Evolutionary conservation across 225 moss, liverwort and hornwort genomes (phyloP), one percentile per base, ranked within the genome.

Genomic region (Thuidium tamariscinum): DNA sequence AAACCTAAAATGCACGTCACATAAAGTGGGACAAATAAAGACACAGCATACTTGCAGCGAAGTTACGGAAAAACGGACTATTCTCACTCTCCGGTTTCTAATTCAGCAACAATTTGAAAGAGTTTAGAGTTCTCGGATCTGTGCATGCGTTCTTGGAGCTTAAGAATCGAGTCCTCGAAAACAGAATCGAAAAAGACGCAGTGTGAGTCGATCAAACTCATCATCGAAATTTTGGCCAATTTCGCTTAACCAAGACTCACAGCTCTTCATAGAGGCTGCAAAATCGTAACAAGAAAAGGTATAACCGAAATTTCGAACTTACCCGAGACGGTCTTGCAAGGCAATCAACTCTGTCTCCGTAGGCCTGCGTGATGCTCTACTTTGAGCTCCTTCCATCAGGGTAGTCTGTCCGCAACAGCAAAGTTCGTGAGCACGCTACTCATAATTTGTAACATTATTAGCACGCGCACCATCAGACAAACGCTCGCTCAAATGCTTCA

Each of bases 321-420:
- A 93, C 91, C 88, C 88, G 22, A 93, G 86, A 49, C 80, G 88
- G 46, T 80, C 79, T 91, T 93, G 86, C 82, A 93, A 84, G 55
- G 18, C 62, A 51, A 20, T 77, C 83, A 93, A 61, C 70, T 91
- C 91, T 48, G 68, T 23, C 57, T 91, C 86, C 60, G 91, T 88
- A 11, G 92, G 92, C 74, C 79, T 84, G 72, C 30, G 89, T 37
- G 88, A 86, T 56, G 76, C 79, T 86, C 42, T 56, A 17, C 9
- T 27, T 37, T 39, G 75, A 75, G 52, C 36, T 72, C 54, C 87
- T 71, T 83, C 84, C 83, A 87, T 80, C 77, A 72, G 26, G 54
- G 39, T 12, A 69, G 32, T 62, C 92, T 92, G 88, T 37, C 5
- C 80, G 16, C 25, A 82, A 49, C 65, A 83, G 42, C 39, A 84